phyloP scores from a whole-genome alignment of 139 green algal genomes.

The Chlamydomonas sp. region DNA sequence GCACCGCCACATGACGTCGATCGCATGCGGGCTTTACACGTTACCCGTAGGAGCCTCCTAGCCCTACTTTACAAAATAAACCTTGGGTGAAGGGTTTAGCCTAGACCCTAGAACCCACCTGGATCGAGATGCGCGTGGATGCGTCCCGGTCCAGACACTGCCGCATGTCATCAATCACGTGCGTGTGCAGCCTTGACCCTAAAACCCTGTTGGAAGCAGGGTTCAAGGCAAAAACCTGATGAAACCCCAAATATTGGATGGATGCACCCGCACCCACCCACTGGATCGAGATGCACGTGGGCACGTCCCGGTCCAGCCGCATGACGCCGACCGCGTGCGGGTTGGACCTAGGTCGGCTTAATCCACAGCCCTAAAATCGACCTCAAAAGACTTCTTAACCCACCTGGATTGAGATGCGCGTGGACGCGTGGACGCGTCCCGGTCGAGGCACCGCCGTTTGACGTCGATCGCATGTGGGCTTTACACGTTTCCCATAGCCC shows the following conservation, averaged over 20 bases:
- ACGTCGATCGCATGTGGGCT: constrained; percentile 7
- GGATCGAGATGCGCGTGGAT: constrained; percentile 70
- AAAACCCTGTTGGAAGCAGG: constrained; percentile 23
- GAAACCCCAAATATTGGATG: no score
- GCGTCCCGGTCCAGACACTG: constrained; percentile 82
- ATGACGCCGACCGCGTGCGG: constrained; percentile 20
- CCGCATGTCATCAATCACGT: constrained; percentile 18
- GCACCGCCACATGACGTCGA: constrained; percentile 46
- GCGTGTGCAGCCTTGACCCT: constrained; percentile 49
- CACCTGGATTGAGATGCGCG: constrained; percentile 79
- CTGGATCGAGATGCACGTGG: constrained; percentile 69
- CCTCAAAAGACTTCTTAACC: no score
- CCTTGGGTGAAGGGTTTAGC: no score
- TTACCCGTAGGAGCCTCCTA: no score
- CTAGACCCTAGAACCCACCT: constrained; percentile 27
- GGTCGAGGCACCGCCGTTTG: constrained; percentile 68
- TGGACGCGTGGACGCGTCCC: no score
- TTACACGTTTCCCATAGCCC: no score
- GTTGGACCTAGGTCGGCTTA: no score
- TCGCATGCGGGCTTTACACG: no score
- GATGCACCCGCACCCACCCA: no score
- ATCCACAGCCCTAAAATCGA: no score
- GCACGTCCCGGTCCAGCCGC: constrained; percentile 80
- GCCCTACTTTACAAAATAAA: no score
- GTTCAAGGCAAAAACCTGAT: no score